Evolutionary conservation across 2,329 filamentous ascomycete genomes (phyloP), one percentile per base, ranked within the genome.

Genomic region (Metarhizium guizhouense): DNA sequence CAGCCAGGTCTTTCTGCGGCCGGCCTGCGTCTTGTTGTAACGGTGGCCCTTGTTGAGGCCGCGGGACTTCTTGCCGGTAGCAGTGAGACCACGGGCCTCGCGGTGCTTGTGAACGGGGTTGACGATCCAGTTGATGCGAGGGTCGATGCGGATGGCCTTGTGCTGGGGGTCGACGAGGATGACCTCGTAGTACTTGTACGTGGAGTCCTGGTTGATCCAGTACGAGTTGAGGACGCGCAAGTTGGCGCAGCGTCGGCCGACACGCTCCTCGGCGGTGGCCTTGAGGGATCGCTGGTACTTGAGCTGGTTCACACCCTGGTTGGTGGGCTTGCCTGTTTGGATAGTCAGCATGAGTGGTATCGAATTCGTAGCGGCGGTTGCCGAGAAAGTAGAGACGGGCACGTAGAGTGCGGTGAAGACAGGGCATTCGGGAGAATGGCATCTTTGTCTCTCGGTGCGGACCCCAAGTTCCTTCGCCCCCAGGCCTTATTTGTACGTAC

Each of bases 151-250:
- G 85, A 99, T 99, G 74, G 94, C 94, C 86, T 97, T 97, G 90
- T 99, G 94, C 83, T 95, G 89, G 76, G 94, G 94, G 83, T 99
- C 94, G 75, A 99, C 93, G 73, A 96, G 90, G 83, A 99, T 97
- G 79, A 97, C 87, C 82, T 99, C 94, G 84, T 85, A 99, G 89
- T 99, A 99, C 86, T 99, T 99, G 90, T 97, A 99, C 80, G 94
- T 99, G 60, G 92, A 96, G 84, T 99, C 94, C 85, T 97, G 91
- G 89, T 99, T 99, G 84, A 99, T 90, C 95, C 95, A 99, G 92
- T 99, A 99, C 63, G 93, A 97, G 89, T 99, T 99, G 73, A 99
- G 88, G 74, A 99, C 94, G 74, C 94, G 91, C 77, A 99, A 81
- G 83, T 99, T 99, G 80, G 92, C 91, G 83, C 92, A 96, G 76